These are phyloP conservation scores for Peribolospora baueri DNA, from an alignment of 768 basidiomycete genomes.

Conservation along the genomic window DNA sequence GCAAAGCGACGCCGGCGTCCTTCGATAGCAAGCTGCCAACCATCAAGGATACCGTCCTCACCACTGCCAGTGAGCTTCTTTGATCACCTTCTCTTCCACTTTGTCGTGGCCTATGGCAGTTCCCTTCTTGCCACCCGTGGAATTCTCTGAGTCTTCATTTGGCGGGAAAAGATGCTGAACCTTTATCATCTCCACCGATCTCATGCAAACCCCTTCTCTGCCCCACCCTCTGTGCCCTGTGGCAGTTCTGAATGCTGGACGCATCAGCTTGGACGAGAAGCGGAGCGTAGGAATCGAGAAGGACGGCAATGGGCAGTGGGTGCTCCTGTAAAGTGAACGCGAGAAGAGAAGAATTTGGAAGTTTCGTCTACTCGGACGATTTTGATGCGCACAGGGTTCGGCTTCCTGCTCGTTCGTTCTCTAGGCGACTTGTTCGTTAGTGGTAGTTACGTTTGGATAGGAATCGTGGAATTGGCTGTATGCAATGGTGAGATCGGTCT, in stretches of 20 bases:
- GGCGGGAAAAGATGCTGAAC: no score
- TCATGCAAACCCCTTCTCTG: conserved; percentile 14
- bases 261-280: conserved; percentile 74
- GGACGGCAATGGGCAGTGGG: conserved; percentile 22
- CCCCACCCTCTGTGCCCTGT: no score
- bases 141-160: no score
- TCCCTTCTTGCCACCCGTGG: not conserved
- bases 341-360: no score
- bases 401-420: no score
- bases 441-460: no score
- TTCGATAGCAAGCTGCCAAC: conserved; percentile 66
- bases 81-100: not conserved
- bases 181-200: not conserved
- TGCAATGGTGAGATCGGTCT: no score
- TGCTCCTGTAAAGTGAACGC: no score
- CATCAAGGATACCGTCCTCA: conserved; percentile 63
- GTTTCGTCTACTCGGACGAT: no score
- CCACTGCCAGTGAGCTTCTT: conserved; percentile 32
- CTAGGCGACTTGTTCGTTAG: no score
- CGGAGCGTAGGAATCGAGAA: conserved; percentile 54
- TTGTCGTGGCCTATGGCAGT: not conserved
- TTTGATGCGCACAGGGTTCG: no score
- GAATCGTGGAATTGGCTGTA: no score
- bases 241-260: conserved; percentile 54
- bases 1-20: conserved; percentile 36